Base-by-base conservation (phyloP, 108 stramenopile species). In the Nitzschia sp. region DNA sequence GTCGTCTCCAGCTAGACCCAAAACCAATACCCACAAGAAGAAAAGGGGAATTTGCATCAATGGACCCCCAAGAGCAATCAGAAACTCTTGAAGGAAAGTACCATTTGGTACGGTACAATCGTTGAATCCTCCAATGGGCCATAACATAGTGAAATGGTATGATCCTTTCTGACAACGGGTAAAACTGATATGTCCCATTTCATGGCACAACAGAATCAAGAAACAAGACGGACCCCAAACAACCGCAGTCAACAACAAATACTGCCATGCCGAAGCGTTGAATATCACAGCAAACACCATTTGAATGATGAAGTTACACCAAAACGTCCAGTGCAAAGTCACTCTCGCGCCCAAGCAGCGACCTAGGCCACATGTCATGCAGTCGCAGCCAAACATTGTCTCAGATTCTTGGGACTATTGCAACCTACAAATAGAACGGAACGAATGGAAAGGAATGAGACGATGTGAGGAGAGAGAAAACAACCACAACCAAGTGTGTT, bases 71-170 rank as follows among this genome's bases (percentile, higher is more conserved):
- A 69, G 12, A 1, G 68, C 68, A 50, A 69, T 34, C 6, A 46
- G 51, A 38, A 69, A 69, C 41, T 69, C 57, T 9, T 69, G 56
- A 24, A 51, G 20, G 34, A 56, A 69, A 9, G 44, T 57, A 3
- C 68, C 53, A 41, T 69, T 57, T 0, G 21, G 48, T 46, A 69
- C 29, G 0, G 34, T 55, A 51, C 57, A 59, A 37, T 69, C 68
- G 19, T 42, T 55, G 57, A 69, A 69, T 21, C 68, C 68, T 10
- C 68, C 68, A n/a, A 69, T 15, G 3, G 68, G 68, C 68, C 68
- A 69, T 2, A 69, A n/a, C 38, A 51, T 69, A 17, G 41, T 24
- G 37, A 25, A 51, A 26, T 19, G 11, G 34, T 40, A 58, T 0
- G 57, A 25, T 38, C 68, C 68, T 58, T 51, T 17, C 10, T 51